These are phyloP conservation scores for Pythium aquatile DNA, from an alignment of 352 stramenopile genomes.

Conservation along the genomic window DNA sequence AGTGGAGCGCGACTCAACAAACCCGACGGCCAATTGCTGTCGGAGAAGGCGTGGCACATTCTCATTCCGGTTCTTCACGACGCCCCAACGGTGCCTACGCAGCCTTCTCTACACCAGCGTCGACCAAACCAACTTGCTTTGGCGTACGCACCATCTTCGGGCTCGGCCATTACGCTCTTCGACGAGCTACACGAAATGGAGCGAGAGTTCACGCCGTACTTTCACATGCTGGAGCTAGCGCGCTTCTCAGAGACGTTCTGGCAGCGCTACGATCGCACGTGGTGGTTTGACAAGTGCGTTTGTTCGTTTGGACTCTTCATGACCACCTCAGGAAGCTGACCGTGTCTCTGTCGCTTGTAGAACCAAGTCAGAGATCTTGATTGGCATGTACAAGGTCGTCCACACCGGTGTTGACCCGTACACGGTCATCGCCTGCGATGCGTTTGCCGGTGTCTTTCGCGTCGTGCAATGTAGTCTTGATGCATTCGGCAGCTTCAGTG, in stretches of 20 bases:
- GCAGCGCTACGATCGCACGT: constrained; percentile 69
- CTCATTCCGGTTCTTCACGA: constrained; percentile 34
- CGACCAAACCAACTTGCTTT: constrained; percentile 26
- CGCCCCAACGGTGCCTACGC: background rate
- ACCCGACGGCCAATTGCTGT: constrained; percentile 17
- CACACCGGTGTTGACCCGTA: constrained; percentile 47
- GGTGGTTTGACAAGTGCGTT: constrained; percentile 78
- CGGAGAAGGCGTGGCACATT: constrained; percentile 24
- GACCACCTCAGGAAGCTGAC: background rate
- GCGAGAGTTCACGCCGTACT: constrained; percentile 46
- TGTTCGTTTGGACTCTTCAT: background rate
- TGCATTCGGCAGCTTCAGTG: constrained; percentile 40
- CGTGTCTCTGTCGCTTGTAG: constrained; percentile 11
- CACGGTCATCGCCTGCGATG: constrained; percentile 37
- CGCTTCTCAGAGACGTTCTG: constrained; percentile 70
- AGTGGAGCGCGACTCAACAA: background rate
- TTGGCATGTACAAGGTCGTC: constrained; percentile 61
- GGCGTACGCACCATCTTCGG: constrained; percentile 14
- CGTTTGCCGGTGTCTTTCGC: constrained; percentile 59
- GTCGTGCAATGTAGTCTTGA: constrained; percentile 63
- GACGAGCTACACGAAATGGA: constrained; percentile 35
- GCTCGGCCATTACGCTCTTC: constrained; percentile 18
- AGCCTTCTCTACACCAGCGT: constrained; percentile 26
- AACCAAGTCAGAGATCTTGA: constrained; percentile 55
- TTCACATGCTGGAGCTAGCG: constrained; percentile 64